These are phyloP conservation scores for Sphaerostilbella broomeana DNA, from an alignment of 2,329 filamentous ascomycete species.

Conservation along the genomic window DNA sequence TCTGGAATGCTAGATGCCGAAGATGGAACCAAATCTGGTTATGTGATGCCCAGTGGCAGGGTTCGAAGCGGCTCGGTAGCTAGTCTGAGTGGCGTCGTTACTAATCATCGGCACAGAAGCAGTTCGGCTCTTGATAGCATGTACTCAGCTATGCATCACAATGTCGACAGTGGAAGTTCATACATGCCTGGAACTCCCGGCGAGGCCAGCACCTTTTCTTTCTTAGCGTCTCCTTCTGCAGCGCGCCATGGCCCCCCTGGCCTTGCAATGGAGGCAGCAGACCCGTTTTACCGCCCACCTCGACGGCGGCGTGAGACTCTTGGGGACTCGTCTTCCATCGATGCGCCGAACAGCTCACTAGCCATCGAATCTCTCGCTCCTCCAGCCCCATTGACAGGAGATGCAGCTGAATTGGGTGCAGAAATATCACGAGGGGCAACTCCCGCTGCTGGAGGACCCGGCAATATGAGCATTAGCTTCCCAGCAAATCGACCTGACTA, in stretches of 20 bases:
- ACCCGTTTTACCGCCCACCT: slow-evolving; percentile 86
- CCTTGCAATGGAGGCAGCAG: slow-evolving; percentile 48
- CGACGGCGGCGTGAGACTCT: slow-evolving; percentile 60
- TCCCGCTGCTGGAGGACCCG: slow-evolving; percentile 33
- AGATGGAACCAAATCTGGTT: slow-evolving; percentile 57
- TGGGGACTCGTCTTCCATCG: slow-evolving; percentile 28
- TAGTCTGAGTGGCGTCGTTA: slow-evolving; percentile 47
- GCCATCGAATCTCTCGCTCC: slow-evolving; percentile 34
- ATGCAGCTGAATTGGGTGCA: slow-evolving; percentile 35
- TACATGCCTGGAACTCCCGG: slow-evolving; percentile 68
- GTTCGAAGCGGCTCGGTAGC: slow-evolving; percentile 56
- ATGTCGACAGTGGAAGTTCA: slow-evolving; percentile 54
- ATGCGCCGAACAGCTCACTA: slow-evolving; percentile 25
- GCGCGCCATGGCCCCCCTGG: slow-evolving; percentile 39
- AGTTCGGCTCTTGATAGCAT: slow-evolving; percentile 49
- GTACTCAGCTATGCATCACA: slow-evolving; percentile 39
- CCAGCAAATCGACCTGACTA: slow-evolving; percentile 70
- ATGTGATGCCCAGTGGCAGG: slow-evolving; percentile 46
- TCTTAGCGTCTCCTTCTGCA: slow-evolving; percentile 53
- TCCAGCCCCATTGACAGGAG: slow-evolving; percentile 24
- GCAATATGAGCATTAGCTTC: slow-evolving; percentile 30
- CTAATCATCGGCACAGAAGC: slow-evolving; percentile 41
- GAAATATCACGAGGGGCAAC: slow-evolving; percentile 39
- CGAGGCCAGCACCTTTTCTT: slow-evolving; percentile 66
- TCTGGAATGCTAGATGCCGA: slow-evolving; percentile 71